phyloP scores from a whole-genome alignment of 148 eudicot species.

The Diospyros kaki region DNA sequence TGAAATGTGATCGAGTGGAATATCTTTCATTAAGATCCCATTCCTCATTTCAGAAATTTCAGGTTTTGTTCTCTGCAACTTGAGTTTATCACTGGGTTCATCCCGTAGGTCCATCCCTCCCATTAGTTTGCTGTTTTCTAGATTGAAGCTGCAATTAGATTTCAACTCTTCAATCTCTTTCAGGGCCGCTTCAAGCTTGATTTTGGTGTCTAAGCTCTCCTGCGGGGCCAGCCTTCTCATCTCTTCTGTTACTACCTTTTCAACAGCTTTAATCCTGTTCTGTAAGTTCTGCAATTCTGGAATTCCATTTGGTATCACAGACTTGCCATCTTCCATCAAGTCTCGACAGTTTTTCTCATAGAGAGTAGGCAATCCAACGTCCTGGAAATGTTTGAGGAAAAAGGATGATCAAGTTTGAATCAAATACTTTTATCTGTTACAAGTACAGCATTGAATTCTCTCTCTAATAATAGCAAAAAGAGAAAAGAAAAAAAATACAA shows the following conservation, averaged over 20 bases:
- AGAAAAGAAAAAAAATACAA: not conserved
- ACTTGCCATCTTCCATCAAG: conserved; percentile 16
- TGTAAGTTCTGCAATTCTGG: conserved; percentile 54
- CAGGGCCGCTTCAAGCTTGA: conserved; percentile 35
- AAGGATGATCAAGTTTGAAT: not conserved
- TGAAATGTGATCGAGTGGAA: conserved; percentile 77
- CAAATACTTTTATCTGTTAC: not conserved
- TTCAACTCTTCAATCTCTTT: conserved; percentile 41
- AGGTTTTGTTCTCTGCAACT: conserved; percentile 25
- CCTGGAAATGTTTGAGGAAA: conserved; percentile 25
- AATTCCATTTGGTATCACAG: conserved; percentile 23
- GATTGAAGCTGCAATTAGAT: conserved; percentile 28
- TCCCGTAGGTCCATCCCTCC: conserved; percentile 36
- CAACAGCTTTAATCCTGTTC: conserved; percentile 54
- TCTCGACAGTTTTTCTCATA: conserved; percentile 12
- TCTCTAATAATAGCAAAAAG: too few species aligned
- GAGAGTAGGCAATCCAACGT: conserved; percentile 11
- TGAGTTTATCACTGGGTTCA: conserved; percentile 21
- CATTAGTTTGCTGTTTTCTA: conserved; percentile 16
- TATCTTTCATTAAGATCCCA: conserved; percentile 65
- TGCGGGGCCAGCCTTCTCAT: conserved; percentile 9
- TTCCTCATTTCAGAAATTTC: conserved; percentile 39
- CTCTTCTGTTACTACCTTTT: conserved; percentile 18
- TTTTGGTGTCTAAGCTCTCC: conserved; percentile 25
- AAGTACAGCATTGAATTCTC: too few species aligned